Evolutionary conservation across 139 green algal species (phyloP), one percentile per base, ranked within the genome.

Genomic region (Haematococcus lacustris): DNA sequence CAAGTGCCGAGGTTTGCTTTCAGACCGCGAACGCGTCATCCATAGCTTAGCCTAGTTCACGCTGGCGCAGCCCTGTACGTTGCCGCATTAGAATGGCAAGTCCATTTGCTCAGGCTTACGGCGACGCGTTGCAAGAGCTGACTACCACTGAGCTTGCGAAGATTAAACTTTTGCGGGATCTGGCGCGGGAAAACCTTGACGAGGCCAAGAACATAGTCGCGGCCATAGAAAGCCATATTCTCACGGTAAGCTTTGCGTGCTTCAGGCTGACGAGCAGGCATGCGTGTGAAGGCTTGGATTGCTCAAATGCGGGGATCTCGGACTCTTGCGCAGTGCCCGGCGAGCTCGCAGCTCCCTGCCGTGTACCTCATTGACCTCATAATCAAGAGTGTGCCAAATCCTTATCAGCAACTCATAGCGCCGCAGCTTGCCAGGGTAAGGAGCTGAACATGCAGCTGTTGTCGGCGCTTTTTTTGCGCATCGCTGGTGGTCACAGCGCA

Each of bases 341-440:
- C 34, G 4, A 21, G 37, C 2, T 28, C 62, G 38, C 65, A 41
- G 2, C 38, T 78, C 26, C 41, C 73, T 2, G 59, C 66, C 1
- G 30, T 83, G 1, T 83, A 80, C 70, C 53, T 83, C 1, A 51
- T 83, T 38, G 78, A 83, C 65, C 77, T 70, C 70, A 70, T 83
- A n/a, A 62, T 80, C 23, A 83, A 83, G 60, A 75, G 25, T 1
- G 73, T 80, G 3, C 39, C 40, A 57, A 43, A 26, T 3, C 68
- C 28, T 33, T 80, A 34, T 41, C 1, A 40, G n/a, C 41, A 71
- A 32, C 69, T 73, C 23, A n/a, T 83, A 0, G 32, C 6, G 0
- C 30, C 26, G 6, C 38, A 23, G 0, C 43, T 82, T 38, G 51
- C 69, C 3, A 61, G 57, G 77, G 77, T 82, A 64, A 64, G 57